Evolutionary conservation across 768 basidiomycete species (phyloP).

Genomic region (Cantharellus cinnabarinus): DNA sequence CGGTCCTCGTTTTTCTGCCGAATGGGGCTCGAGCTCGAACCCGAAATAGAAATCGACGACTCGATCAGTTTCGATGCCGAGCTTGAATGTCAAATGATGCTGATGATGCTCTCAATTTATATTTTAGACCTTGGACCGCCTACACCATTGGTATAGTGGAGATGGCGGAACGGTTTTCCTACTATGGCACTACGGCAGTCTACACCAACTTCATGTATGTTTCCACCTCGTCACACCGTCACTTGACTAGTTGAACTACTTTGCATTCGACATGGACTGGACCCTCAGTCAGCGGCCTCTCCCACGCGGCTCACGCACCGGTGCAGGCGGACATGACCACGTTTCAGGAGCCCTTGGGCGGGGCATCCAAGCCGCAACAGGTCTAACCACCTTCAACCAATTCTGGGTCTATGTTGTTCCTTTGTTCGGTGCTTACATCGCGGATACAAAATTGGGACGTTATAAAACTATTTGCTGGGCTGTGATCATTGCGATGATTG

Average conservation of each 20-base stretch:
- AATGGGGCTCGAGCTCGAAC: too few relatives aligned
- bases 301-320: constrained; percentile 8
- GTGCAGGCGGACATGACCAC: constrained; percentile 4
- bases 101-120: not conserved
- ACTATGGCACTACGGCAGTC: constrained; percentile 10
- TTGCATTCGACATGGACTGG: not conserved
- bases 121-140: constrained; percentile 6
- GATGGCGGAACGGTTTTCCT: constrained; percentile 13
- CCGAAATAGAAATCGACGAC: too few relatives aligned
- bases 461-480: constrained; percentile 17
- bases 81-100: not conserved
- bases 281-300: constrained; percentile 6
- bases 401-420: constrained; percentile 9
- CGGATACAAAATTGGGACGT: constrained; percentile 13
- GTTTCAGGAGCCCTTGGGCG: constrained; percentile 8
- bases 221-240: not conserved
- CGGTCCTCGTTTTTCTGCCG: too few relatives aligned
- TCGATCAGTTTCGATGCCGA: too few relatives aligned
- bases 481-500: constrained; percentile 13
- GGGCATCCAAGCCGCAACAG: constrained; percentile 6
- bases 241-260: not conserved
- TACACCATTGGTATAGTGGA: constrained; percentile 10
- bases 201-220: constrained; percentile 9
- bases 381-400: constrained; percentile 12
- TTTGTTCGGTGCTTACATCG: constrained; percentile 7